These are phyloP conservation scores for Morella rubra DNA, from an alignment of 306 rosid genomes.

Conservation along the genomic window DNA sequence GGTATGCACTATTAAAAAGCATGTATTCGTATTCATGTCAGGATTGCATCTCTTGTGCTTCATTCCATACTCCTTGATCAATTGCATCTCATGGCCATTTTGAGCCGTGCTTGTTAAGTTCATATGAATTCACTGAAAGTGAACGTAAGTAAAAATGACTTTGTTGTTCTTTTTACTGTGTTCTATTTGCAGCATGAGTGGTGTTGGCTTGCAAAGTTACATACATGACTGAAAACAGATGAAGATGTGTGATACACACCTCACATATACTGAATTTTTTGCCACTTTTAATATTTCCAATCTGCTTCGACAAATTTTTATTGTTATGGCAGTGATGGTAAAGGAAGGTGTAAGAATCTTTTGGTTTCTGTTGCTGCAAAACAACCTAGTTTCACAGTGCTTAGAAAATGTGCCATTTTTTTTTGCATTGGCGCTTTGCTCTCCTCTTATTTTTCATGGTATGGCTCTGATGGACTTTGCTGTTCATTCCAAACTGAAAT, in stretches of 20 bases:
- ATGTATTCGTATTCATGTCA: background rate
- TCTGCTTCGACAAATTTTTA: too few relatives aligned
- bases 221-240: background rate
- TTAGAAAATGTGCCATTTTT: background rate
- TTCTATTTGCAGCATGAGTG: background rate
- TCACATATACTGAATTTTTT: too few relatives aligned
- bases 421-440: too few relatives aligned
- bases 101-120: background rate
- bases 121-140: background rate
- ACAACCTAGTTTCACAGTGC: background rate
- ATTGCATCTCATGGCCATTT: background rate
- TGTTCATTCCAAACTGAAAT: too few relatives aligned
- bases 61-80: background rate
- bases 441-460: too few relatives aligned
- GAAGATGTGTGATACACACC: too few relatives aligned
- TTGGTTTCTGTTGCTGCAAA: background rate
- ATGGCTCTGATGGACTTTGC: too few relatives aligned
- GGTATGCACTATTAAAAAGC: slow-evolving; percentile 43
- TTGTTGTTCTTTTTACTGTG: background rate
- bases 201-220: background rate
- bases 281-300: too few relatives aligned
- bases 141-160: background rate
- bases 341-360: too few relatives aligned
- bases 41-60: background rate
- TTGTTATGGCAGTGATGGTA: background rate